phyloP scores from a whole-genome alignment of 176 grass and related monocot species.

The Oropetium thomaeum region DNA sequence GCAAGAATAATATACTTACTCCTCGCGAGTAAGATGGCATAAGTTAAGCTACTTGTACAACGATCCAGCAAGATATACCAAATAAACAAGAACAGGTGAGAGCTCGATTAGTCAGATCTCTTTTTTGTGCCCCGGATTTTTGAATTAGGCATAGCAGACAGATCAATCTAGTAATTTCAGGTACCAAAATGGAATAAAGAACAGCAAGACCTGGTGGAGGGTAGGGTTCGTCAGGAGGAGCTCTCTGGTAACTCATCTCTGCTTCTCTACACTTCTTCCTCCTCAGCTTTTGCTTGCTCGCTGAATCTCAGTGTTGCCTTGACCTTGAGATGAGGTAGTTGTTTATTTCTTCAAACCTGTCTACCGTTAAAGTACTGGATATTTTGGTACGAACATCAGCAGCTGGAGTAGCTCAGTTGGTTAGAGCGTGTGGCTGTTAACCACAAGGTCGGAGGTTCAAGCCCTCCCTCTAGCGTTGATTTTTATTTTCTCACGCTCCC shows the following conservation, averaged over 20 bases:
- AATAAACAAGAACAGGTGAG: not conserved
- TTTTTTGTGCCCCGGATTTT: not conserved
- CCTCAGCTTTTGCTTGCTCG: not conserved
- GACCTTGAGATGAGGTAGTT: not conserved
- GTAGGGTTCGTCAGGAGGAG: slow-evolving; percentile 25
- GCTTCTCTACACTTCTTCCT: not conserved
- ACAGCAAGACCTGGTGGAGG: slow-evolving; percentile 44
- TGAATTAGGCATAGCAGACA: not conserved
- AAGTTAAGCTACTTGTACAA: too few relatives aligned
- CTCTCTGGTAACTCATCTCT: slow-evolving; percentile 38
- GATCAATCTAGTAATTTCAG: too few relatives aligned
- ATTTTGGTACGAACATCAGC: too few relatives aligned
- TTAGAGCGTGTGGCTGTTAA: slow-evolving; percentile 94
- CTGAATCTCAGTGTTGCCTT: not conserved
- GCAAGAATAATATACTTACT: not conserved
- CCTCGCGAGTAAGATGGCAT: not conserved
- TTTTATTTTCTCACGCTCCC: too few relatives aligned
- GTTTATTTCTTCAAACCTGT: not conserved
- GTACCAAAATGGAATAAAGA: too few relatives aligned
- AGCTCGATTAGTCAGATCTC: not conserved
- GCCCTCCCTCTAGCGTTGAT: slow-evolving; percentile 57
- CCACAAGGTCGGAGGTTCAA: slow-evolving; percentile 90
- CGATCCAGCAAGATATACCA: not conserved
- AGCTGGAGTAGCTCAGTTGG: slow-evolving; percentile 89
- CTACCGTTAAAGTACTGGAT: too few relatives aligned